A percentile compares a stretch with the other conserved stretches of the same genome.
These are phyloP conservation scores for Hirschfeldia incana DNA, from an alignment of 345 rosid species.

Conservation along the genomic window DNA sequence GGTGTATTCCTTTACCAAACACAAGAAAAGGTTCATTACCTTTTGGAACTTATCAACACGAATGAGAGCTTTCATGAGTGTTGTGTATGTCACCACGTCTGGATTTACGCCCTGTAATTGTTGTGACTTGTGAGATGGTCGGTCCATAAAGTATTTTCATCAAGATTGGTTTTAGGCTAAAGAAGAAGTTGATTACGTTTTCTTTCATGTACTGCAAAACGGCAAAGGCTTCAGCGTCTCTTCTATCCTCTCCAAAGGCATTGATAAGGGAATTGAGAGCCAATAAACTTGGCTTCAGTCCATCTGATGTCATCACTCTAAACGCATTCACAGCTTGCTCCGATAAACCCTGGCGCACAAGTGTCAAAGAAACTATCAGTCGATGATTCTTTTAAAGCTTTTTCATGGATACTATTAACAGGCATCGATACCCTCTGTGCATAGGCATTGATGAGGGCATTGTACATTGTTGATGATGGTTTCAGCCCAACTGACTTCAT, in stretches of 20 bases:
- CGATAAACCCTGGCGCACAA: slow-evolving; percentile 74
- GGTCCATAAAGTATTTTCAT: slow-evolving; percentile 30
- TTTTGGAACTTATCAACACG: slow-evolving; percentile 81
- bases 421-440: slow-evolving; percentile 76
- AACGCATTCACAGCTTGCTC: slow-evolving; percentile 89
- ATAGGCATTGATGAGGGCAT: slow-evolving; percentile 94
- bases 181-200: slow-evolving; percentile 51
- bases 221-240: slow-evolving; percentile 88
- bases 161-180: slow-evolving; percentile 2
- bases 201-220: slow-evolving; percentile 95
- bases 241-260: slow-evolving; percentile 95
- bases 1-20: not conserved
- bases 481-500: slow-evolving; percentile 79
- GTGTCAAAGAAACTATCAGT: not conserved
- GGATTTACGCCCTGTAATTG: slow-evolving; percentile 76
- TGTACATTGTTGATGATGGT: slow-evolving; percentile 88
- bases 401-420: not conserved
- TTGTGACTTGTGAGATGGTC: slow-evolving; percentile 5
- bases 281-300: slow-evolving; percentile 75
- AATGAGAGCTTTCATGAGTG: slow-evolving; percentile 90
- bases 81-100: slow-evolving; percentile 92
- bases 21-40: slow-evolving; percentile 44
- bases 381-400: not conserved
- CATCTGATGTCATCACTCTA: slow-evolving; percentile 83
- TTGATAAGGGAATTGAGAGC: slow-evolving; percentile 92